Evolutionary conservation across 306 rosid genomes (phyloP).

Genomic region (Heteromeles arbutifolia): DNA sequence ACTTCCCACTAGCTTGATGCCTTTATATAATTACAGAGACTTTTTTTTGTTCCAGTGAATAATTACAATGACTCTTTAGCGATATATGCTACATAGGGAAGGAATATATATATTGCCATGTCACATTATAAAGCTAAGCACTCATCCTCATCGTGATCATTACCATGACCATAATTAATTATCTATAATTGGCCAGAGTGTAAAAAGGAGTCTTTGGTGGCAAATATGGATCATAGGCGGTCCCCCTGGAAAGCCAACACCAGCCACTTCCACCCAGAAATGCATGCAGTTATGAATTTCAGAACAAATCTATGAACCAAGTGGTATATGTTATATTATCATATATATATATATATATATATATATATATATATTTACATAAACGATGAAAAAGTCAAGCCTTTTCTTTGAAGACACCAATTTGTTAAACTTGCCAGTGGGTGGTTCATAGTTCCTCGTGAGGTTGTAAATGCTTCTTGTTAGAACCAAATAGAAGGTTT

Average conservation of each 20-base stretch:
- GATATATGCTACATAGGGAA: slow-evolving; percentile 12
- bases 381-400: slow-evolving; percentile 5
- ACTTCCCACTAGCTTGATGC: slow-evolving; percentile 12
- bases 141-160: slow-evolving; percentile 21
- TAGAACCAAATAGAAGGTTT: neutral
- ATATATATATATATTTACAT: neutral
- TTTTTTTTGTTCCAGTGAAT: neutral
- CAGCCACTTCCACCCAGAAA: slow-evolving; percentile 10
- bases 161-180: slow-evolving; percentile 12
- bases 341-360: neutral
- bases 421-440: slow-evolving; percentile 34
- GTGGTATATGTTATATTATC: neutral
- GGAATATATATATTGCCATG: slow-evolving; percentile 11
- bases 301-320: slow-evolving; percentile 18
- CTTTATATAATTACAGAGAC: slow-evolving; percentile 24
- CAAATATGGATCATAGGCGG: slow-evolving; percentile 1
- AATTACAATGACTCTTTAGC: slow-evolving; percentile 17
- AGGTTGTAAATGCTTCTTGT: slow-evolving; percentile 13
- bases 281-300: slow-evolving; percentile 10
- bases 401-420: slow-evolving; percentile 40
- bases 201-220: neutral
- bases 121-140: slow-evolving; percentile 30
- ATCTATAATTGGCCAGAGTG: slow-evolving; percentile 29
- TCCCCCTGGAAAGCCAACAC: slow-evolving; percentile 16
- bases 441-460: slow-evolving; percentile 12